phyloP scores from a whole-genome alignment of 176 grass and related monocot species.

The Oryza australiensis region DNA sequence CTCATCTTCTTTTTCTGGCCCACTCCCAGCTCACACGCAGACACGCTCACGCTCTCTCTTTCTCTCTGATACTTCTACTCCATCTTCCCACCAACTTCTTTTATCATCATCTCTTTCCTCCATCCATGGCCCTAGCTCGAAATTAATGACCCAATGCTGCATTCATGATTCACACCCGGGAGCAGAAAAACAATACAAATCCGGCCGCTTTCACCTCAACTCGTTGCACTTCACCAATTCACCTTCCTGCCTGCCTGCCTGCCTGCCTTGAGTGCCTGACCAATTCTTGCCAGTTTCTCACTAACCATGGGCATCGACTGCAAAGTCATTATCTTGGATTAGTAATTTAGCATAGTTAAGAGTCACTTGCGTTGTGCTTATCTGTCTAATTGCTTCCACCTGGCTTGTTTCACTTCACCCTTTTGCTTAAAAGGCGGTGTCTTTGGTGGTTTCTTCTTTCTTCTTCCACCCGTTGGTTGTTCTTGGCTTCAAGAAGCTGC shows the following conservation, averaged over 20 bases:
- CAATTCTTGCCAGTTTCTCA: not conserved
- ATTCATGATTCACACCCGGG: not conserved
- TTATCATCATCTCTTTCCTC: not conserved
- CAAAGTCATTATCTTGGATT: not conserved
- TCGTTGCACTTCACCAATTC: not conserved
- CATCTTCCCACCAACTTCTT: not conserved
- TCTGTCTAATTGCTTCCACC: not conserved
- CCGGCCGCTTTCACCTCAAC: not conserved
- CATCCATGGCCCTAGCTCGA: not conserved
- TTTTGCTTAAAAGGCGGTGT: not conserved
- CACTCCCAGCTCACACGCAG: not conserved
- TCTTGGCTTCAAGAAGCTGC: conserved; percentile 37
- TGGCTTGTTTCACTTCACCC: not conserved
- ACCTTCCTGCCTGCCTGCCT: too few species aligned
- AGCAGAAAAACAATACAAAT: not conserved
- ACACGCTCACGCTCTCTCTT: not conserved
- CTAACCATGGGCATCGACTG: not conserved
- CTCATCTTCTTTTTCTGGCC: not conserved
- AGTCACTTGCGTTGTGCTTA: not conserved
- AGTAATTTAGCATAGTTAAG: not conserved
- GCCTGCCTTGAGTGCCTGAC: not conserved
- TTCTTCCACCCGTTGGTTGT: not conserved
- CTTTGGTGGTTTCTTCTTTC: not conserved
- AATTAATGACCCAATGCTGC: not conserved
- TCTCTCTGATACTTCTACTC: not conserved